These are phyloP conservation scores for Solanum verrucosum DNA, from an alignment of 257 asterid species.

Conservation along the genomic window DNA sequence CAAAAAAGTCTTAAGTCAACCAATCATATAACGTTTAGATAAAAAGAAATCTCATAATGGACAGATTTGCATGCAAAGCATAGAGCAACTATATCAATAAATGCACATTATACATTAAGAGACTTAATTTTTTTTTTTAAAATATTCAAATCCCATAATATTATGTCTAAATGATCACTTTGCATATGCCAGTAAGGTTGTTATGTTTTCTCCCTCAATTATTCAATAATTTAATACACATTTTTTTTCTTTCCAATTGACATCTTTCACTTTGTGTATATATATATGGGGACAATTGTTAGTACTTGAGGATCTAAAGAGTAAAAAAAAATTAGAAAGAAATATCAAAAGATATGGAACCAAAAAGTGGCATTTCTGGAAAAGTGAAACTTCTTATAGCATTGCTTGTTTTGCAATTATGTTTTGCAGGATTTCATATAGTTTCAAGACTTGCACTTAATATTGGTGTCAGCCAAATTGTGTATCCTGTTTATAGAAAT, in stretches of 20 bases:
- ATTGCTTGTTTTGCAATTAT: conserved; percentile 59
- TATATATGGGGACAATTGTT: neutral
- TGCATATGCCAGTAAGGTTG: conserved; percentile 36
- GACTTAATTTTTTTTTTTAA: neutral
- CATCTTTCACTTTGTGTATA: neutral
- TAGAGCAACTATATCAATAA: conserved; percentile 5
- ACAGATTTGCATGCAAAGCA: conserved; percentile 2
- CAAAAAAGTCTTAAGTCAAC: conserved; percentile 43
- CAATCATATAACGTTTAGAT: conserved; percentile 22
- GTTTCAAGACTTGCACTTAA: conserved; percentile 81
- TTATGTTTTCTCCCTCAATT: neutral
- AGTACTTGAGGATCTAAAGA: neutral
- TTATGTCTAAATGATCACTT: conserved; percentile 32
- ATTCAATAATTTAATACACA: neutral
- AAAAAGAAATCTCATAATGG: conserved; percentile 1
- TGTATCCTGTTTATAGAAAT: conserved; percentile 77
- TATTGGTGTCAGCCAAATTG: conserved; percentile 84
- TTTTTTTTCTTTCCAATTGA: neutral
- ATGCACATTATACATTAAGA: conserved; percentile 21
- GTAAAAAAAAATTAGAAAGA: neutral
- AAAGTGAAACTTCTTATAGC: conserved; percentile 57
- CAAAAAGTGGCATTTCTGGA: conserved; percentile 26
- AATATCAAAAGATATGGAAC: conserved; percentile 28
- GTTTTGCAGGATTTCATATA: conserved; percentile 84
- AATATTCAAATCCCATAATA: conserved; percentile 17